phyloP scores from a whole-genome alignment of 345 rosid genomes.

The Xanthoceras sorbifolium region DNA sequence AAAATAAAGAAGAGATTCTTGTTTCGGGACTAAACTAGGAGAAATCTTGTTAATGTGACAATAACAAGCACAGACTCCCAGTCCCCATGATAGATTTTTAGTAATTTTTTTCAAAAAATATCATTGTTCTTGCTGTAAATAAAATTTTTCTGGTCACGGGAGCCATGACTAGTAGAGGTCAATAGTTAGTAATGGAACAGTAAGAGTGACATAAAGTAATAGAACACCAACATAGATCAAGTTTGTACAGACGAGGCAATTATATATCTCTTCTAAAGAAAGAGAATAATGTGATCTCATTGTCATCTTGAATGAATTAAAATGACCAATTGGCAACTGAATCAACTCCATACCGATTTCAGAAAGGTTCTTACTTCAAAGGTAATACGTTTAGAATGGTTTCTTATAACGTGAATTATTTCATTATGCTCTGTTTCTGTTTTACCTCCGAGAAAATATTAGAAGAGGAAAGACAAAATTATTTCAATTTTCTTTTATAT shows the following conservation, averaged over 20 bases:
- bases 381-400: not conserved
- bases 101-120: not conserved
- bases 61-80: not conserved
- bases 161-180: not conserved
- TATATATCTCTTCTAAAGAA: not conserved
- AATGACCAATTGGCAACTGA: not conserved
- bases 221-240: not conserved
- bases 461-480: not conserved
- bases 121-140: not conserved
- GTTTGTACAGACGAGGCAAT: not conserved
- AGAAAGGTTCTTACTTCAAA: not conserved
- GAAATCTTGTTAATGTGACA: not conserved
- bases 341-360: not conserved
- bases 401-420: not conserved
- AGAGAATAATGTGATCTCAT: not conserved
- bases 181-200: not conserved
- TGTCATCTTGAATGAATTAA: not conserved
- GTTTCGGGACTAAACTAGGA: not conserved
- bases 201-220: not conserved
- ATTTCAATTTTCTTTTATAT: not conserved
- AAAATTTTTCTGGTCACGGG: not conserved
- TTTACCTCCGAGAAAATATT: not conserved
- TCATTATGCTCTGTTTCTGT: not conserved
- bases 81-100: not conserved
- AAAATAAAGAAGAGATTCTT: not conserved